Conservation (phyloP, 2,329 filamentous ascomycete species). For the Nemania serpens region DNA sequence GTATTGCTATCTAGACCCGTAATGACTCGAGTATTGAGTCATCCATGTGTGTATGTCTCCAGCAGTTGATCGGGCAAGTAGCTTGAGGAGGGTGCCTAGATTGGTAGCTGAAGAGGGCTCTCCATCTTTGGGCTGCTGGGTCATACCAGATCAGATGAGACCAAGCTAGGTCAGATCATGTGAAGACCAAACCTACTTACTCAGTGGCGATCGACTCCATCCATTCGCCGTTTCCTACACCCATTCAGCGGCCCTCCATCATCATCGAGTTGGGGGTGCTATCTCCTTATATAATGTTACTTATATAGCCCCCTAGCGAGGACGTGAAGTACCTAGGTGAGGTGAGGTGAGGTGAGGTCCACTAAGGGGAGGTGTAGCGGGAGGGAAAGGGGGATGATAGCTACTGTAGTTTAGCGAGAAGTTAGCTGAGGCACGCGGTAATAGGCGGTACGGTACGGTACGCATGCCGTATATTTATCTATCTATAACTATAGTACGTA, state of each 20-base stretch:
- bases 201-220: too few species aligned
- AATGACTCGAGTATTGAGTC: neutral
- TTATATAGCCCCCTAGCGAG: constrained; percentile 8
- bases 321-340: neutral
- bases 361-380: too few species aligned
- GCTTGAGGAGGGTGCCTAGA: neutral
- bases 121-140: neutral
- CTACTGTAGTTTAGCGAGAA: too few species aligned
- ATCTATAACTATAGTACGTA: too few species aligned
- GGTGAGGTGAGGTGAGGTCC: too few species aligned
- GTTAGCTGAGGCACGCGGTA: too few species aligned
- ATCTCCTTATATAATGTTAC: neutral
- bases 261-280: neutral
- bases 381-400: too few species aligned
- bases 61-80: too few species aligned
- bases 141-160: too few species aligned
- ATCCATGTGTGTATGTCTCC: neutral
- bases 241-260: neutral
- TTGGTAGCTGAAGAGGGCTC: neutral
- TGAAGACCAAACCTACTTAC: too few species aligned
- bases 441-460: too few species aligned
- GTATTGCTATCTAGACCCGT: neutral
- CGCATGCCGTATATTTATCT: too few species aligned
- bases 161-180: neutral
- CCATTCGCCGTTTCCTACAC: neutral